These are phyloP conservation scores for Boletus semigastroideus DNA, from an alignment of 1,284 basidiomycete genomes.

Conservation along the genomic window DNA sequence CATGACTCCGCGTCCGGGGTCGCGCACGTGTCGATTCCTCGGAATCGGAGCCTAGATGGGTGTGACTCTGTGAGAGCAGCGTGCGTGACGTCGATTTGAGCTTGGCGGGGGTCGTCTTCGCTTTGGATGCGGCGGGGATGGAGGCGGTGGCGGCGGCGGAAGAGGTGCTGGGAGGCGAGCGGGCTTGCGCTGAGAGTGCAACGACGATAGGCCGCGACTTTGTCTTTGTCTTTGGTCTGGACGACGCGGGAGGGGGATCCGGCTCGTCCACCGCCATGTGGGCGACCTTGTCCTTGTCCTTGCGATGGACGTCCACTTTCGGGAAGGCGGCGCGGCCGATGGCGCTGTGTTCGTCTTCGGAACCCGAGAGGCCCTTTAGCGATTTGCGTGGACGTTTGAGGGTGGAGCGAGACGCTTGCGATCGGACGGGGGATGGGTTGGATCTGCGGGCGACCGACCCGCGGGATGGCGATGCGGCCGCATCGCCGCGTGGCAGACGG, in stretches of 20 bases:
- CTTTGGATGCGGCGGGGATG: background rate
- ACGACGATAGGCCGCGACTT: constrained; percentile 15
- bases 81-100: constrained; percentile 23
- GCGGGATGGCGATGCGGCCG: constrained; percentile 6
- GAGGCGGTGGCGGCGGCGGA: constrained; percentile 1
- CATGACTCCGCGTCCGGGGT: constrained; percentile 26
- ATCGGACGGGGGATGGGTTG: constrained; percentile 28
- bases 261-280: constrained; percentile 12
- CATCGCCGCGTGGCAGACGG: constrained; percentile 28
- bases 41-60: constrained; percentile 23
- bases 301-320: background rate
- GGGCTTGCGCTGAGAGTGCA: constrained; percentile 3
- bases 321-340: background rate
- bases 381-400: constrained; percentile 29
- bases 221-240: constrained; percentile 14
- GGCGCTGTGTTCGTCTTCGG: constrained; percentile 22
- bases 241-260: background rate
- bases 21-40: constrained; percentile 19
- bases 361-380: constrained; percentile 19
- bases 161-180: constrained; percentile 6
- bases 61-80: constrained; percentile 23
- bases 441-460: constrained; percentile 21
- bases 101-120: constrained; percentile 4
- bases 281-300: background rate
- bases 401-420: constrained; percentile 12